Base-by-base conservation (phyloP, 257 asterid genomes). In the Solanum appendiculatum region DNA sequence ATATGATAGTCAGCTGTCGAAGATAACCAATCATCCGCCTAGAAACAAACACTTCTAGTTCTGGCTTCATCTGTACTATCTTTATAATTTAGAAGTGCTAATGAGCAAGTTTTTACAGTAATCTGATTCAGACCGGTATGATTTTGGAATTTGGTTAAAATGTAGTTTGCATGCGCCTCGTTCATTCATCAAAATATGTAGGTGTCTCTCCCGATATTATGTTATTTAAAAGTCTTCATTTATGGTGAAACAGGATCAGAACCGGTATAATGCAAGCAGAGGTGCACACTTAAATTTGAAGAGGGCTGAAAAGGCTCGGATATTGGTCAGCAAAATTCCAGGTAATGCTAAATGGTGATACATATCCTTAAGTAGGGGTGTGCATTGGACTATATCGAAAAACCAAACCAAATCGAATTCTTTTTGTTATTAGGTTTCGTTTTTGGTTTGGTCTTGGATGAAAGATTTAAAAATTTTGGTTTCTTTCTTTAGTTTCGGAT, bases 241-340 rank as follows among this genome's bases (percentile, higher is more conserved):
- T 80, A 66, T 88, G 80, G 82, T 85, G 69, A 82, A 87, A 92
- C 94, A 94, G 98, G 98, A 94, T 21, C 92, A 94, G 34, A 94
- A 93, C 90, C 88, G 96, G 89, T 94, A 94, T 40, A 94, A 91
- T 89, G 95, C 95, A 27, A 93, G 95, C 91, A 91, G 96, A 89
- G 98, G 97, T 75, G 95, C 98, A 11, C 96, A 94, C 83, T 87
- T 94, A 89, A 94, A 93, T 89, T 91, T 94, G 88, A 94, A 94
- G 92, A 92, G 98, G 84, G 98, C 97, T 33, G 98, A 94, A 87
- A 93, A 92, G 91, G 98, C 97, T 60, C 88, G 98, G 83, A 40
- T 93, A 46, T 72, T 92, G 88, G 95, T 93, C 87, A 89, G 90
- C 75, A 94, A 93, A 88, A 91, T 94, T 87, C 95, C 98, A 84